Evolutionary conservation across 1,139 yeast genomes (phyloP).

Genomic region (Hanseniaspora gamundiae): DNA sequence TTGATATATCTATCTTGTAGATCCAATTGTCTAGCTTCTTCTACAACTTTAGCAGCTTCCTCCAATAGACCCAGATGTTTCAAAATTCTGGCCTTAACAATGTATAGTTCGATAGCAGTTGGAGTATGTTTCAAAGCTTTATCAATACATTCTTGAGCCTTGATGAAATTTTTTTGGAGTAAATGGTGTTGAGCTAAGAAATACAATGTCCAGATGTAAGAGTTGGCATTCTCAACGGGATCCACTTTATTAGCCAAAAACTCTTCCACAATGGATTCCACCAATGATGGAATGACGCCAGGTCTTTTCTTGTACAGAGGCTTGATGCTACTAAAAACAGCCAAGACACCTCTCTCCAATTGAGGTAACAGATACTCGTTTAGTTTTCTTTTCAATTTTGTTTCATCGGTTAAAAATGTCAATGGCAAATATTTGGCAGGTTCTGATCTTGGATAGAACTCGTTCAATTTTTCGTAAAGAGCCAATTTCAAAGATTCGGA

Average conservation of each 20-base stretch:
- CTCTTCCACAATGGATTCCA: slow-evolving; percentile 43
- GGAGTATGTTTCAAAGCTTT: slow-evolving; percentile 65
- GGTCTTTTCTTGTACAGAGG: slow-evolving; percentile 46
- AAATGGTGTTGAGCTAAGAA: slow-evolving; percentile 75
- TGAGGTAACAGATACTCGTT: slow-evolving; percentile 44
- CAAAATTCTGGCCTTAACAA: slow-evolving; percentile 67
- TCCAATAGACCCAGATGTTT: slow-evolving; percentile 54
- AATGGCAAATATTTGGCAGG: slow-evolving; percentile 71
- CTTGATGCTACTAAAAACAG: slow-evolving; percentile 76
- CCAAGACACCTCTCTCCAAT: slow-evolving; percentile 76
- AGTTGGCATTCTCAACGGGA: slow-evolving; percentile 33
- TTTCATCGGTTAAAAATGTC: slow-evolving; percentile 50
- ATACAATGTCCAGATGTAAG: slow-evolving; percentile 61
- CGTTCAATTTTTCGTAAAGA: slow-evolving; percentile 51
- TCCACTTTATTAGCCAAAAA: slow-evolving; percentile 27
- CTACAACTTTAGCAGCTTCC: slow-evolving; percentile 55
- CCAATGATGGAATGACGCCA: slow-evolving; percentile 24
- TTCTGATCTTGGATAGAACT: slow-evolving; percentile 74
- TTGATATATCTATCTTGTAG: slow-evolving; percentile 86
- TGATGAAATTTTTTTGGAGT: slow-evolving; percentile 36
- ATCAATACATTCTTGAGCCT: slow-evolving; percentile 47
- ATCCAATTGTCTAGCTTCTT: slow-evolving; percentile 64
- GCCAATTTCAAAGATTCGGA: slow-evolving; percentile 34
- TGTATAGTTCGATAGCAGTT: slow-evolving; percentile 68
- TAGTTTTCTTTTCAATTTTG: slow-evolving; percentile 34